These are phyloP conservation scores for Syzygium aromaticum DNA, from an alignment of 345 rosid genomes.

Conservation along the genomic window DNA sequence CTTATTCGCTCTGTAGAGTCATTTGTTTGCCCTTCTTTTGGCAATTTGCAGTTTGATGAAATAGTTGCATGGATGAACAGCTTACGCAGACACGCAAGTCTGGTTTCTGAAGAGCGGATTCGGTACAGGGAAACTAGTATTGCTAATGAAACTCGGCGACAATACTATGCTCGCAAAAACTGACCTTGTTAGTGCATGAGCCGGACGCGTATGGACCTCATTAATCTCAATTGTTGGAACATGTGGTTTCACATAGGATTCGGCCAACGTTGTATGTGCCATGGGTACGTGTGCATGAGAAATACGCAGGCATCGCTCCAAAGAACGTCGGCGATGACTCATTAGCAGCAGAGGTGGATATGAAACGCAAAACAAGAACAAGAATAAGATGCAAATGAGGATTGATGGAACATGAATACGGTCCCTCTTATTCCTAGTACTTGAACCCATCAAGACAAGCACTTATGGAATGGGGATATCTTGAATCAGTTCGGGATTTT, in stretches of 20 bases:
- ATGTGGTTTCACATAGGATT: background rate
- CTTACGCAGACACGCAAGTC: background rate
- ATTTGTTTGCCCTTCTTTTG: background rate
- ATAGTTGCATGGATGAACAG: background rate
- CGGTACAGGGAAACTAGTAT: background rate
- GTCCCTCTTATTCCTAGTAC: background rate
- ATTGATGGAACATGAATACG: background rate
- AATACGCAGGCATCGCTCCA: background rate
- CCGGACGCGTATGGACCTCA: background rate
- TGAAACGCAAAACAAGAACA: background rate
- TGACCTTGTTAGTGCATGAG: background rate
- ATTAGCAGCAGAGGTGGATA: background rate
- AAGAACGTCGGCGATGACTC: background rate
- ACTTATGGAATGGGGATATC: background rate
- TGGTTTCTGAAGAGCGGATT: background rate
- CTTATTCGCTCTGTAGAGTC: background rate
- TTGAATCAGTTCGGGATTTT: too few species aligned
- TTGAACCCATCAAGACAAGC: background rate
- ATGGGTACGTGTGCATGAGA: too few species aligned
- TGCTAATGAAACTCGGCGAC: background rate
- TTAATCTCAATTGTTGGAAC: background rate
- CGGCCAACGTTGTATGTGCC: background rate
- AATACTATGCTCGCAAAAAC: background rate
- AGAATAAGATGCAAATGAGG: background rate
- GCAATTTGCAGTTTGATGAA: background rate